Evolutionary conservation across 2,329 filamentous ascomycete species (phyloP).

Genomic region (Cladosporium colombiae): DNA sequence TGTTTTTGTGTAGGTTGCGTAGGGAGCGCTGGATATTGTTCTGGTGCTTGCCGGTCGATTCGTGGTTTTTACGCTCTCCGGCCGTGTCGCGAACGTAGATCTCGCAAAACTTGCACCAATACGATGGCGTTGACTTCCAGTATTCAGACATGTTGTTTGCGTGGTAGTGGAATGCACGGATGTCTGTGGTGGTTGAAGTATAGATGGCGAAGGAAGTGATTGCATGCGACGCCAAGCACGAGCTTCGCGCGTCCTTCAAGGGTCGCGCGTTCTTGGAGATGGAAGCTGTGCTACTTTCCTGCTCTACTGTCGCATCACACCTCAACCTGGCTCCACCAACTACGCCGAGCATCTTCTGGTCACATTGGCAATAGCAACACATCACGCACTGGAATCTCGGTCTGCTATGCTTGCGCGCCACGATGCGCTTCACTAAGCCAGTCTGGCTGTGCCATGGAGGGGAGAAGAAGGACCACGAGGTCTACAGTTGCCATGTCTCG

Average conservation of each 20-base stretch:
- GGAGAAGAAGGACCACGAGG: constrained; percentile 97
- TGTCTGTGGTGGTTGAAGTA: neutral
- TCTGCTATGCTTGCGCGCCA: constrained; percentile 15
- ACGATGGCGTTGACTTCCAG: constrained; percentile 96
- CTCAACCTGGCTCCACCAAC: neutral
- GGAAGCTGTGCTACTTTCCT: neutral
- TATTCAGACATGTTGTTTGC: constrained; percentile 99
- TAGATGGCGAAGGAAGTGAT: neutral
- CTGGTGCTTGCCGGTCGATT: constrained; percentile 39
- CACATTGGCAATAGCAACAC: neutral
- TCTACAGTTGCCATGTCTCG: constrained; percentile 97
- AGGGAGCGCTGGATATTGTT: constrained; percentile 85
- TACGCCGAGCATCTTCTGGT: neutral
- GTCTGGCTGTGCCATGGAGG: constrained; percentile 95
- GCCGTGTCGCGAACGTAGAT: constrained; percentile 89
- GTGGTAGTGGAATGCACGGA: neutral
- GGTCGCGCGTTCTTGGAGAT: constrained; percentile 3
- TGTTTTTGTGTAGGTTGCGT: constrained; percentile 80
- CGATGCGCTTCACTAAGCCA: constrained; percentile 76
- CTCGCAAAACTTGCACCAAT: constrained; percentile 98
- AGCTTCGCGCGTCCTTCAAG: neutral
- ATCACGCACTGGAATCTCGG: neutral
- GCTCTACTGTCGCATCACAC: constrained; percentile 3
- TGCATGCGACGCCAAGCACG: constrained; percentile 9
- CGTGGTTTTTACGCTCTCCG: constrained; percentile 67